A percentile compares a stretch with the other conserved stretches of the same genome.
Conservation (phyloP, 78 protist species). For the Dictyostelium brefeldianum region DNA sequence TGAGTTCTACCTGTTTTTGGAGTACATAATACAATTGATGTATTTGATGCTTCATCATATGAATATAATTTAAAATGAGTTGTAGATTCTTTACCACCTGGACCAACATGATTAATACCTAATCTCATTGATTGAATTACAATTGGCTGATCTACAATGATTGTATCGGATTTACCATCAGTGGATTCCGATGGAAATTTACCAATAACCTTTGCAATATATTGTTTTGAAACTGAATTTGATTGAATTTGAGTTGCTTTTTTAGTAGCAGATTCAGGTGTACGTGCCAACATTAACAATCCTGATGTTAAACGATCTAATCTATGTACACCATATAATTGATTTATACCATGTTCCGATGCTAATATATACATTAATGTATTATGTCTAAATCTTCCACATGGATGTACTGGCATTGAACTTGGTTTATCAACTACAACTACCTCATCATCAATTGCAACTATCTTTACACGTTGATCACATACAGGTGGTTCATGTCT, state of each 20-base stretch:
- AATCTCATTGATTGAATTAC: constrained; percentile 22
- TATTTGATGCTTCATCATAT: constrained; percentile 36
- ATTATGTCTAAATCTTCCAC: constrained; percentile 90
- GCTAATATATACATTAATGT: constrained; percentile 82
- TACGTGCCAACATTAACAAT: constrained; percentile 82
- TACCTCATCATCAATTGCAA: constrained; percentile 78
- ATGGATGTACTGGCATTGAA: constrained; percentile 90
- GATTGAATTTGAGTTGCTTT: constrained; percentile 36
- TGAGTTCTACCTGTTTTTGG: constrained; percentile 96
- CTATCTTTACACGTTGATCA: constrained; percentile 5
- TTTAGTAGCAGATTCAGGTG: constrained; percentile 47
- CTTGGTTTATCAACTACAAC: constrained; percentile 93
- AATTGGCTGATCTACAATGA: constrained; percentile 62
- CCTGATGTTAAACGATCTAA: constrained; percentile 93
- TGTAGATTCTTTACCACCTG: constrained; percentile 47
- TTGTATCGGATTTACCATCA: background rate
- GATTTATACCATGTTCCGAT: constrained; percentile 18
- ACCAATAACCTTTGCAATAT: constrained; percentile 90
- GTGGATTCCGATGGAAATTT: constrained; percentile 50
- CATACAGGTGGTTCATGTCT: constrained; percentile 94
- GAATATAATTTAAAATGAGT: constrained; percentile 49
- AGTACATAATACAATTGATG: constrained; percentile 36
- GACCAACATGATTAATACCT: constrained; percentile 57
- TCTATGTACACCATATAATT: constrained; percentile 85
- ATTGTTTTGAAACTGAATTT: constrained; percentile 77